Conservation (phyloP, 2,329 filamentous ascomycete species). For the Alternaria ventricosa region DNA sequence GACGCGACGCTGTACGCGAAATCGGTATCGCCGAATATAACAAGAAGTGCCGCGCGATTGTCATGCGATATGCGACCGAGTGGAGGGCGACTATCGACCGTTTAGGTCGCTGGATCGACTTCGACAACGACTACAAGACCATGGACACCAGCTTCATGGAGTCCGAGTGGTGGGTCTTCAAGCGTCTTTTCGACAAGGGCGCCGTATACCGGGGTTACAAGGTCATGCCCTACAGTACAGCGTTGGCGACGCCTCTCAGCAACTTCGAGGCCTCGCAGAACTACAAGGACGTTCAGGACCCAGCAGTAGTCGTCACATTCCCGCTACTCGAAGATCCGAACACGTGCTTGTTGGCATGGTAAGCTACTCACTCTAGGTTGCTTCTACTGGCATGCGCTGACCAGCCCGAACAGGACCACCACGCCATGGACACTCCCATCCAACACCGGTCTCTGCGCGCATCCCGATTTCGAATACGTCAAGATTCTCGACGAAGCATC, state of each 20-base stretch:
- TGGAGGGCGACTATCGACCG: conserved; percentile 90
- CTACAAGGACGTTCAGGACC: conserved; percentile 91
- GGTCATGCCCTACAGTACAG: conserved; percentile 95
- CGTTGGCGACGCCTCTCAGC: conserved; percentile 84
- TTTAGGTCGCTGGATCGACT: conserved; percentile 94
- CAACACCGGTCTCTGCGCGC: conserved; percentile 76
- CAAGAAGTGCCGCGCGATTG: conserved; percentile 86
- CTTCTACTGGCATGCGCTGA: conserved; percentile 9
- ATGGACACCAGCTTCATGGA: conserved; percentile 98
- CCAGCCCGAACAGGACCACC: conserved; percentile 63
- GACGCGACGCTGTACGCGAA: conserved; percentile 84
- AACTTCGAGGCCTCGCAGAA: conserved; percentile 96
- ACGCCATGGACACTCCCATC: conserved; percentile 88
- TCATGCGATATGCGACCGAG: conserved; percentile 87
- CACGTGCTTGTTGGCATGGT: conserved; percentile 79
- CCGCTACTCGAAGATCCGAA: conserved; percentile 79
- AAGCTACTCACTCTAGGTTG: not conserved
- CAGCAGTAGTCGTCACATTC: conserved; percentile 86
- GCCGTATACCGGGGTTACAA: conserved; percentile 88
- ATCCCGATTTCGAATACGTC: conserved; percentile 85
- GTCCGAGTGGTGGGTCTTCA: conserved; percentile 96
- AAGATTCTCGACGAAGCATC: conserved; percentile 85
- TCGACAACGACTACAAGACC: conserved; percentile 97
- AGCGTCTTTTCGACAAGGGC: conserved; percentile 87
- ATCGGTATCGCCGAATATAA: conserved; percentile 91